Evolutionary conservation across 345 rosid genomes (phyloP).

Genomic region (Arabis hirsuta): DNA sequence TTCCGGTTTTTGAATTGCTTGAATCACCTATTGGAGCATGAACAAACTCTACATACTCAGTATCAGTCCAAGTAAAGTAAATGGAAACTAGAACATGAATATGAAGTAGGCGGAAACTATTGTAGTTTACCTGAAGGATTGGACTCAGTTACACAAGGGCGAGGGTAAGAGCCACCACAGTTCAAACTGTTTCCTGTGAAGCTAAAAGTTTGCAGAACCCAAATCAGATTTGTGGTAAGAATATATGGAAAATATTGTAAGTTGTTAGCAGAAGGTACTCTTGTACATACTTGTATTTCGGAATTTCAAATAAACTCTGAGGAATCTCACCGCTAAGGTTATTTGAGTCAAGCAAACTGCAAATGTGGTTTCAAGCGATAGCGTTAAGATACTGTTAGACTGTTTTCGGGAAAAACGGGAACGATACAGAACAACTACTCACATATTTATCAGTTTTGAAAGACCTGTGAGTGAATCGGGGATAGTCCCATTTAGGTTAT

Average conservation of each 20-base stretch:
- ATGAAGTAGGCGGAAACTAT: not conserved
- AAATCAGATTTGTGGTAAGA: slow-evolving; percentile 23
- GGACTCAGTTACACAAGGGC: slow-evolving; percentile 56
- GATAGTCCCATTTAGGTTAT: slow-evolving; percentile 71
- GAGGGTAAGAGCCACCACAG: slow-evolving; percentile 57
- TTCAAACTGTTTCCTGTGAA: slow-evolving; percentile 75
- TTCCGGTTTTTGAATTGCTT: slow-evolving; percentile 61
- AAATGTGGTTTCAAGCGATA: slow-evolving; percentile 31
- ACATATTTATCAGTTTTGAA: slow-evolving; percentile 73
- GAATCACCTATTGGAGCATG: slow-evolving; percentile 57
- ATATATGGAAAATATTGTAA: too few relatives aligned
- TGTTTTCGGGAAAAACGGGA: not conserved
- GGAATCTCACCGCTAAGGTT: slow-evolving; percentile 80
- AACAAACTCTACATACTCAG: slow-evolving; percentile 5
- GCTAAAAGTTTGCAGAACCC: slow-evolving; percentile 51
- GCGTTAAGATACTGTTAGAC: not conserved
- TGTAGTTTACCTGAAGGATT: slow-evolving; percentile 60
- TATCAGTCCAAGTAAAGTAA: slow-evolving; percentile 7
- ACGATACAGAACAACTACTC: slow-evolving; percentile 39
- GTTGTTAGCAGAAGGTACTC: not conserved
- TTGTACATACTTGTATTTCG: slow-evolving; percentile 75
- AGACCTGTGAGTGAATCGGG: slow-evolving; percentile 71
- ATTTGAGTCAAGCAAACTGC: slow-evolving; percentile 86
- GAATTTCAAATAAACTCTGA: slow-evolving; percentile 56
- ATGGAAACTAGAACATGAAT: not conserved